phyloP scores from a whole-genome alignment of 768 basidiomycete species.

The Trametopsis cervina region DNA sequence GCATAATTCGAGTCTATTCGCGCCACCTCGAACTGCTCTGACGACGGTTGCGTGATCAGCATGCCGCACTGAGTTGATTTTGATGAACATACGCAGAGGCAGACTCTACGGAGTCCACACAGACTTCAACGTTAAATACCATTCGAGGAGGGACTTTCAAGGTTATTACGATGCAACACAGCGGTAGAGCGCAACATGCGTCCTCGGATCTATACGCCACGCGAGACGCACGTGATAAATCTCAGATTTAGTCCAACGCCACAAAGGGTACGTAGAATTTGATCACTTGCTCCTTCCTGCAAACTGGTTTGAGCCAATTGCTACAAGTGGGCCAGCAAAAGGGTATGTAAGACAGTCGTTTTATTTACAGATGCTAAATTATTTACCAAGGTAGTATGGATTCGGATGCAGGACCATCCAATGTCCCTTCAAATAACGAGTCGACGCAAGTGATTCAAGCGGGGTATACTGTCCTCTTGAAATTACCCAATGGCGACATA shows the following conservation, averaged over 20 bases:
- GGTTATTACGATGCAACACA: neutral
- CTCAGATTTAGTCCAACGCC: neutral
- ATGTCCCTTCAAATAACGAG: neutral
- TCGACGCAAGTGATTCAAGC: slow-evolving; percentile 39
- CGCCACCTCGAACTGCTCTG: slow-evolving; percentile 67
- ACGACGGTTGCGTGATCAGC: neutral
- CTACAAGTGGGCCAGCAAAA: no score
- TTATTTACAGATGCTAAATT: no score
- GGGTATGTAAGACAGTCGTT: no score
- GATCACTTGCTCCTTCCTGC: neutral
- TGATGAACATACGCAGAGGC: slow-evolving; percentile 47
- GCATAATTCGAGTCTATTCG: slow-evolving; percentile 74
- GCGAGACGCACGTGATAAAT: neutral
- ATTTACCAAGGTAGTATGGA: no score
- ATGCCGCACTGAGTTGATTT: neutral
- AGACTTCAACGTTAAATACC: slow-evolving; percentile 31
- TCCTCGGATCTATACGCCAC: no score
- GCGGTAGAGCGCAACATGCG: no score
- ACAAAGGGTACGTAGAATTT: neutral
- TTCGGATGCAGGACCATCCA: slow-evolving; percentile 19
- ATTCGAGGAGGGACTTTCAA: neutral
- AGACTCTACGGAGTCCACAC: slow-evolving; percentile 72
- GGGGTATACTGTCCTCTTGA: slow-evolving; percentile 75
- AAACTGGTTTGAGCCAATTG: neutral
- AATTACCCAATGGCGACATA: slow-evolving; percentile 73